Percentiles rank a stretch among this genome's conserved stretches.
phyloP scores from a whole-genome alignment of 306 rosid genomes.

The Quercus parvula region DNA sequence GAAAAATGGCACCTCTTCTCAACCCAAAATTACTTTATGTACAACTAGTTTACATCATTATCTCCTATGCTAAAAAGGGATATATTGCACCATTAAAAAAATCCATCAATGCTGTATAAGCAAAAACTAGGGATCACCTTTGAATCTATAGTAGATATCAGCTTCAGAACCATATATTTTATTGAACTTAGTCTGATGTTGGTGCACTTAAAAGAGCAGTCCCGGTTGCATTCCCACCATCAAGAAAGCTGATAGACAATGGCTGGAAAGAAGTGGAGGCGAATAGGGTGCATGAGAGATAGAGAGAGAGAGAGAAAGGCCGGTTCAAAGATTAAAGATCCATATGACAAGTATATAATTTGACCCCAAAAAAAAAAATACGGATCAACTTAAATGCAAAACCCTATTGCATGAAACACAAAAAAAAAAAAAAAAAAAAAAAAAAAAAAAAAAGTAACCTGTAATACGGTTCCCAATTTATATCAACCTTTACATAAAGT shows the following conservation, averaged over 20 bases:
- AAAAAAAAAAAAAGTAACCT: not conserved
- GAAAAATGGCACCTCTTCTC: conserved; percentile 56
- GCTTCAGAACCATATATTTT: conserved; percentile 9
- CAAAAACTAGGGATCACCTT: conserved; percentile 16
- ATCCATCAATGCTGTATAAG: conserved; percentile 10
- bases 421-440: not conserved
- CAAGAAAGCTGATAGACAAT: conserved; percentile 59
- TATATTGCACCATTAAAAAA: conserved; percentile 9
- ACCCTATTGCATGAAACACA: not conserved
- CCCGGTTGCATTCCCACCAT: conserved; percentile 49
- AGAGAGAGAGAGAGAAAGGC: not conserved
- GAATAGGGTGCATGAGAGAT: conserved; percentile 12
- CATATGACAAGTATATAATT: not conserved
- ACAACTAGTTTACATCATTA: conserved; percentile 4
- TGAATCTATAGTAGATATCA: not conserved
- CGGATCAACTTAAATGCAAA: not conserved
- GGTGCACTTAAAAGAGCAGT: conserved; percentile 39
- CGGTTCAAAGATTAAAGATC: not conserved
- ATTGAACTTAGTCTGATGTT: conserved; percentile 30
- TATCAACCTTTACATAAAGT: not conserved
- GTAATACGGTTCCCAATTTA: not conserved
- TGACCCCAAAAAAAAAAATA: not conserved
- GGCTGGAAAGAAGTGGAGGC: conserved; percentile 43
- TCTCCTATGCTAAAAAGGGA: not conserved
- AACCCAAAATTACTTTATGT: conserved; percentile 18